Conservation (phyloP, 2,329 filamentous ascomycete genomes). For the Alternaria sp. region DNA sequence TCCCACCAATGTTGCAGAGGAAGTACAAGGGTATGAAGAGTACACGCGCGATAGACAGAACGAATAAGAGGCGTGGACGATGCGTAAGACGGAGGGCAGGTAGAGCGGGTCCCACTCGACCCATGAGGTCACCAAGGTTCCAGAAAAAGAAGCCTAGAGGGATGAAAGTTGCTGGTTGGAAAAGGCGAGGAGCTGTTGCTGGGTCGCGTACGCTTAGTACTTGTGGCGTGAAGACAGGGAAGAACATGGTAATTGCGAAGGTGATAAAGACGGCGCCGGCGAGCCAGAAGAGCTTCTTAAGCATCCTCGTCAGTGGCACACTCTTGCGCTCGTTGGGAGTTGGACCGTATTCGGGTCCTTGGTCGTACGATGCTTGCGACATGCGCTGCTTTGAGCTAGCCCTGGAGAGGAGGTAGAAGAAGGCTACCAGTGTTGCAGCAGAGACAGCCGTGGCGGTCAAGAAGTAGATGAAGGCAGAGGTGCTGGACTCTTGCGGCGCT, state of each 20-base stretch:
- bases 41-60: constrained; percentile 68
- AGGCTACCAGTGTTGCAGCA: constrained; percentile 70
- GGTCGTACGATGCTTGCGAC: constrained; percentile 26
- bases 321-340: constrained; percentile 47
- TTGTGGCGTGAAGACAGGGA: constrained; percentile 81
- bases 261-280: constrained; percentile 78
- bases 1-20: constrained; percentile 84
- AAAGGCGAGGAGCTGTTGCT: constrained; percentile 60
- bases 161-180: constrained; percentile 80
- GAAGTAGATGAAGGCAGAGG: constrained; percentile 88
- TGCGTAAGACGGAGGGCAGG: constrained; percentile 63
- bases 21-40: constrained; percentile 84
- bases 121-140: constrained; percentile 86
- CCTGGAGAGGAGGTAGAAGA: constrained; percentile 73
- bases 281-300: constrained; percentile 79
- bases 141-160: constrained; percentile 90
- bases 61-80: constrained; percentile 71
- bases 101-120: constrained; percentile 71
- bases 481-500: constrained; percentile 56
- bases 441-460: constrained; percentile 83
- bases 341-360: constrained; percentile 31
- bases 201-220: constrained; percentile 53
- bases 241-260: constrained; percentile 89
- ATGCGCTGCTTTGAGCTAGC: constrained; percentile 43
- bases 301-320: constrained; percentile 69